Evolutionary conservation across 352 stramenopile species (phyloP), one percentile per base, ranked within the genome.

Genomic region (Phytophthora kernoviae): DNA sequence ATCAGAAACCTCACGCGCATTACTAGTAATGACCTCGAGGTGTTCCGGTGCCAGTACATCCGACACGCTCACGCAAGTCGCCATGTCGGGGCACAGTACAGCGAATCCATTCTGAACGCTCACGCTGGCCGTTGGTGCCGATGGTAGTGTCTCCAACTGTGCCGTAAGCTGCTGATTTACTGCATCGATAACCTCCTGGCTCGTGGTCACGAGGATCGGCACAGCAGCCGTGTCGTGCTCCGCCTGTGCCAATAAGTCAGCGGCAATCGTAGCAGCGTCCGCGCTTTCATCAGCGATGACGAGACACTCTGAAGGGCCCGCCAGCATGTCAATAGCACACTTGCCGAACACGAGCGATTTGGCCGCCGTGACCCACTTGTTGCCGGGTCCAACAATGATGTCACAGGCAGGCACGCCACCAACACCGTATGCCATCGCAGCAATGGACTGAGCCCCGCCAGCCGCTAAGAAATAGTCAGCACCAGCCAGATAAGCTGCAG

Each of bases 281-380:
- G 94, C 75, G 7, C 76, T 96, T 6, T 93, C 81, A 67, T 99
- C 97, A 11, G 94, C 96, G 73, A 99, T 97, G 1, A 99, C 97
- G 45, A 99, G 86, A 21, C 98, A 98, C 76, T 99, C 97, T 18
- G 91, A 98, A 8, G 97, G 97, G 14, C 97, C 97, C 0, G 97
- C 97, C 26, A 99, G 77, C 97, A 99, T 99, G 80, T 99, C 97
- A 73, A 99, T 99, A 15, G 93, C 96, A 70, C 96, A 99, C 61
- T 97, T 94, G 66, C 93, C 96, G 68, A 90, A 97, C 36, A 99
- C 96, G 14, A 99, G 87, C 30, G 87, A 97, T 76, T 99, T 99
- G 52, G 97, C 97, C 1, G 97, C 97, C 9, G 97, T 99, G n/a
- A 99, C 97, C 96, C 96, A 99, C 75, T 98, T 98, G 85, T 99